A percentile compares a stretch with the other conserved stretches of the same genome.
These are phyloP conservation scores for Rhizophagus clarus DNA, from an alignment of 192 early-diverging fungal genomes.

Conservation along the genomic window DNA sequence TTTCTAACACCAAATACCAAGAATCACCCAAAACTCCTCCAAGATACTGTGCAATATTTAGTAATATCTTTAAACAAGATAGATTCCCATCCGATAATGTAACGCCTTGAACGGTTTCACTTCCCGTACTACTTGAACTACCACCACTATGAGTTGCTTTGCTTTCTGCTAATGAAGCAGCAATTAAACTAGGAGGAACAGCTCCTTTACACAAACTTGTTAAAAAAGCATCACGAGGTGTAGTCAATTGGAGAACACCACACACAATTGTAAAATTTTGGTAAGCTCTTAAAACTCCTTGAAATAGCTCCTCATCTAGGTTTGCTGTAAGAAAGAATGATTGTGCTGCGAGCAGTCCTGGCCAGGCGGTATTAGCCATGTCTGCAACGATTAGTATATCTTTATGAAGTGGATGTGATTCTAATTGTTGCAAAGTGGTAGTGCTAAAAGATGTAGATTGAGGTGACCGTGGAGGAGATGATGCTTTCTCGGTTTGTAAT, in stretches of 20 bases:
- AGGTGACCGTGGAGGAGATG: slow-evolving; percentile 16
- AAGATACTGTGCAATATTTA: slow-evolving; percentile 74
- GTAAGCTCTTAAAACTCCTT: slow-evolving; percentile 66
- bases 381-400: slow-evolving; percentile 66
- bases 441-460: slow-evolving; percentile 39
- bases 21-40: slow-evolving; percentile 72
- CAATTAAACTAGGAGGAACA: slow-evolving; percentile 61
- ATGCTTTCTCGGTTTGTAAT: slow-evolving; percentile 30
- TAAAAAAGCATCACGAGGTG: slow-evolving; percentile 85
- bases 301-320: slow-evolving; percentile 85
- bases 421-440: slow-evolving; percentile 35
- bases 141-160: slow-evolving; percentile 27
- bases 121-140: not conserved
- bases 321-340: slow-evolving; percentile 75
- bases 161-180: slow-evolving; percentile 35
- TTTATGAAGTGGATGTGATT: slow-evolving; percentile 31
- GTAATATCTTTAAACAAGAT: slow-evolving; percentile 69
- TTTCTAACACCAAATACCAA: slow-evolving; percentile 89
- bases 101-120: slow-evolving; percentile 31
- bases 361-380: slow-evolving; percentile 83
- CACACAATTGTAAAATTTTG: slow-evolving; percentile 77
- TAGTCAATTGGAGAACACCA: slow-evolving; percentile 75
- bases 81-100: slow-evolving; percentile 77
- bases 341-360: slow-evolving; percentile 73
- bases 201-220: slow-evolving; percentile 81